phyloP scores from a whole-genome alignment of 768 basidiomycete genomes.

The Psilocybe sp. region DNA sequence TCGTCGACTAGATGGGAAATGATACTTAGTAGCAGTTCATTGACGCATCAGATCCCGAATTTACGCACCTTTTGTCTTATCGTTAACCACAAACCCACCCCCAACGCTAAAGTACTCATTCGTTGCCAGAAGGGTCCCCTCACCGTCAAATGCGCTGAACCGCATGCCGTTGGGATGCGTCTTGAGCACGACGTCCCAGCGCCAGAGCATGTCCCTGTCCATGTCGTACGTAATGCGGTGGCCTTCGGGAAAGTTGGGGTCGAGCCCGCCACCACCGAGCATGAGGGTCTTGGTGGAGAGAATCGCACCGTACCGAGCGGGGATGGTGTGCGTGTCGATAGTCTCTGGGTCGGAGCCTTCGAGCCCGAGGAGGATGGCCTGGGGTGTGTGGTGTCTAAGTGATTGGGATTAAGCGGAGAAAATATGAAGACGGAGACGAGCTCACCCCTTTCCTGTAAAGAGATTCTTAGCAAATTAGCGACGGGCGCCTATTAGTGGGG shows the following conservation, averaged over 20 bases:
- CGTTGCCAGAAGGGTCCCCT: slow-evolving; percentile 87
- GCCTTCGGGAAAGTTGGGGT: slow-evolving; percentile 13
- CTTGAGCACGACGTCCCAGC: slow-evolving; percentile 84
- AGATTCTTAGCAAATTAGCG: slow-evolving; percentile 1
- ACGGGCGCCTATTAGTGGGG: not conserved
- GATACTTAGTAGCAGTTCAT: not conserved
- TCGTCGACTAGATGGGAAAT: slow-evolving; percentile 77
- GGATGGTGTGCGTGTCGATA: slow-evolving; percentile 83
- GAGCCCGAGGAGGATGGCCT: slow-evolving; percentile 79
- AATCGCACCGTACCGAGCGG: slow-evolving; percentile 71
- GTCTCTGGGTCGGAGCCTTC: slow-evolving; percentile 94
- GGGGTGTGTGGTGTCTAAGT: slow-evolving; percentile 79
- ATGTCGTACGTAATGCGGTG: slow-evolving; percentile 84
- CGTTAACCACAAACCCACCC: slow-evolving; percentile 93
- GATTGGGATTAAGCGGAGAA: not conserved
- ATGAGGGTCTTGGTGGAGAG: slow-evolving; percentile 60
- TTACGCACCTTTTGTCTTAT: slow-evolving; percentile 77
- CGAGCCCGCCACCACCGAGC: slow-evolving; percentile 49
- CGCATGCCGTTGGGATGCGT: slow-evolving; percentile 94
- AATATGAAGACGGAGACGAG: slow-evolving; percentile 5
- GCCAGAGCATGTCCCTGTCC: slow-evolving; percentile 91
- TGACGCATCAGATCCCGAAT: not conserved
- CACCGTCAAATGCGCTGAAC: slow-evolving; percentile 76
- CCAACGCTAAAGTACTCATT: slow-evolving; percentile 96
- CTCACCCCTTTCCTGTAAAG: slow-evolving; percentile 71